Evolutionary conservation across 352 stramenopile species (phyloP).

Genomic region (Phytophthora pluvialis): DNA sequence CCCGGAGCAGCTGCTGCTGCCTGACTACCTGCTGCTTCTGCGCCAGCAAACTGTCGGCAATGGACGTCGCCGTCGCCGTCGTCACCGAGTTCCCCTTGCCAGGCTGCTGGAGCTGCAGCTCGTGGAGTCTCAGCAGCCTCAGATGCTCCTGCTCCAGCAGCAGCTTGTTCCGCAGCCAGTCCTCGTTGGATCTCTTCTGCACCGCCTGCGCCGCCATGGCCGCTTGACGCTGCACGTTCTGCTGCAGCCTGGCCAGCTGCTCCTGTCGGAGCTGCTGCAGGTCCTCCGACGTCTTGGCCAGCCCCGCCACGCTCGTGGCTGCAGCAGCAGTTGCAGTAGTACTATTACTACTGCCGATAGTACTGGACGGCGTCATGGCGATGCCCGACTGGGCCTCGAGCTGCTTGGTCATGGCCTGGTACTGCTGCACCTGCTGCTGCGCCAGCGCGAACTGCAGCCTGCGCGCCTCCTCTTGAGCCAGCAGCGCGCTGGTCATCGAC

Average conservation of each 20-base stretch:
- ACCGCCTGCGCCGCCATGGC: constrained; percentile 42
- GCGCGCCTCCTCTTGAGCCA: constrained; percentile 31
- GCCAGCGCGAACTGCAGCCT: constrained; percentile 52
- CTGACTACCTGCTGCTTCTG: constrained; percentile 59
- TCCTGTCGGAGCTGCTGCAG: constrained; percentile 55
- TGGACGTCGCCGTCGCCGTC: constrained; percentile 24
- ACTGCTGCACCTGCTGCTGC: constrained; percentile 46
- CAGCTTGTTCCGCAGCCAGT: constrained; percentile 53
- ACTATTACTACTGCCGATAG: background rate
- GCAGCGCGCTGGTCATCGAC: constrained; percentile 20
- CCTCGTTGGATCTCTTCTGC: constrained; percentile 39
- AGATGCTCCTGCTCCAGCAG: constrained; percentile 58
- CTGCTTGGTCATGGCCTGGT: constrained; percentile 34
- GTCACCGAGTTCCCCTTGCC: constrained; percentile 22
- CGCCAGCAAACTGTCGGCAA: constrained; percentile 42
- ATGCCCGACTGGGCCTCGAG: constrained; percentile 26
- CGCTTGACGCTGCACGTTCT: constrained; percentile 46
- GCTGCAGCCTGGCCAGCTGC: constrained; percentile 60
- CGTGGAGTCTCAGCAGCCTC: constrained; percentile 36
- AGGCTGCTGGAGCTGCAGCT: constrained; percentile 42
- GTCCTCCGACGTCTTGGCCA: constrained; percentile 45
- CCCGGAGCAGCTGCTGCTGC: constrained; percentile 53
- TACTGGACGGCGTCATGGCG: constrained; percentile 16
- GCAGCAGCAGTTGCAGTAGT: background rate
- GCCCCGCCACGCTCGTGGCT: constrained; percentile 1